phyloP scores from a whole-genome alignment of 2,329 filamentous ascomycete genomes.

The Claviceps spartinae region DNA sequence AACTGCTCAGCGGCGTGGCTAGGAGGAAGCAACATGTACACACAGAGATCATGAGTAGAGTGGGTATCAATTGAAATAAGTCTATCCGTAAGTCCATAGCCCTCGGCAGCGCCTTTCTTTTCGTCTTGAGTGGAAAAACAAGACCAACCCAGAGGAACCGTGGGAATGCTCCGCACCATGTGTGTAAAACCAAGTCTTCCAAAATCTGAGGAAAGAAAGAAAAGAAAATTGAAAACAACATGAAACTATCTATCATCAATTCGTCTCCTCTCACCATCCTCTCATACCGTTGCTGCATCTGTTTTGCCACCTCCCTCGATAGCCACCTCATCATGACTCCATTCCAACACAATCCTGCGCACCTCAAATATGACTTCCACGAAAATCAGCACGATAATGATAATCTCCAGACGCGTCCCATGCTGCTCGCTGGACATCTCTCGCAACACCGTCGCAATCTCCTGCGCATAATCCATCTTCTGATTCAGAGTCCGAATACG shows the following conservation, averaged over 20 bases:
- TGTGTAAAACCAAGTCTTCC: no score
- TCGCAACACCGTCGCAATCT: conserved; percentile 79
- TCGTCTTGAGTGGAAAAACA: no score
- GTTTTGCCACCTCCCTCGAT: conserved; percentile 2
- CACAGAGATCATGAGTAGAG: neutral
- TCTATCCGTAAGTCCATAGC: neutral
- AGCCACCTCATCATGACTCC: conserved; percentile 21
- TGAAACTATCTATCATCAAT: no score
- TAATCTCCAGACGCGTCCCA: conserved; percentile 78
- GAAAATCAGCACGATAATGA: conserved; percentile 86
- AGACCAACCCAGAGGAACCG: no score
- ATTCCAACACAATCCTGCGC: conserved; percentile 55
- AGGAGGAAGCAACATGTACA: no score
- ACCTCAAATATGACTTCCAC: conserved; percentile 88
- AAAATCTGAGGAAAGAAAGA: no score
- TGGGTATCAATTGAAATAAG: neutral
- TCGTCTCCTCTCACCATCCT: no score
- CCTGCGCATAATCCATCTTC: conserved; percentile 95
- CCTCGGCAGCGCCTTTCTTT: no score
- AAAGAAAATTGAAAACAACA: no score
- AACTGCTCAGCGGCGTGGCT: no score
- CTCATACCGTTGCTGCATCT: no score
- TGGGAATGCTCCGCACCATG: no score
- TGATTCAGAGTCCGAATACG: conserved; percentile 86
- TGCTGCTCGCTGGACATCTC: conserved; percentile 87